Base-by-base conservation (phyloP, 768 basidiomycete genomes). In the Botryobasidium botryosum region DNA sequence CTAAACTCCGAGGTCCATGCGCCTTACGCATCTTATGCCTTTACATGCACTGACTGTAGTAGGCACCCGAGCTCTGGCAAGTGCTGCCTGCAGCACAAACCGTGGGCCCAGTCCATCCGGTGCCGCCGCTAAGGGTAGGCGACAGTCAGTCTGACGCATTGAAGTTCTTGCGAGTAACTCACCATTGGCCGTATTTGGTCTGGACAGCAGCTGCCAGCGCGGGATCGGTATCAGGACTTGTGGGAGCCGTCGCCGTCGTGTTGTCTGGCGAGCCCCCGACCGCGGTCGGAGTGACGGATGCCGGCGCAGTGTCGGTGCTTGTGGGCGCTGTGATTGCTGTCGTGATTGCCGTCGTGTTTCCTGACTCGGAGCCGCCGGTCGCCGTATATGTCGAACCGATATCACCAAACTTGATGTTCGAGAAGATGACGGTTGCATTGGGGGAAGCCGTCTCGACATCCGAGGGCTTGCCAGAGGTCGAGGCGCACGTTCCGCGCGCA, bases 341-440 rank as follows among this genome's bases (percentile, higher is more conserved):
- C 15, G 26, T 28, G 35, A 35, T 45, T 5, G 44, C 26, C n/a
- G n/a, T n/a, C n/a, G n/a, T n/a, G n/a, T n/a, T n/a, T n/a, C n/a
- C n/a, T n/a, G n/a, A n/a, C n/a, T n/a, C n/a, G n/a, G n/a, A n/a
- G n/a, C n/a, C n/a, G n/a, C n/a, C n/a, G n/a, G n/a, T n/a, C n/a
- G n/a, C n/a, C 15, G 13, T 39, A 8, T 17, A 46, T 46, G 33
- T 28, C 18, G 46, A 26, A 17, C 47, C 47, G 28, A 49, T 35
- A 25, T 18, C 26, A 35, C 48, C 48, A 31, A 49, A 43, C 48
- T 48, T 50, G 47, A 50, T 50, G 42, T 50, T 50, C 10, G 48
- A 50, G 37, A 29, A 50, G 29, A 27, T 48, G 40, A 48, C 49
- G 6, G 5, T 3, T 18, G 48, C 35, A 35, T 35, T 48, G 10